These are phyloP conservation scores for Linum tenue DNA, from an alignment of 345 rosid genomes.

Conservation along the genomic window DNA sequence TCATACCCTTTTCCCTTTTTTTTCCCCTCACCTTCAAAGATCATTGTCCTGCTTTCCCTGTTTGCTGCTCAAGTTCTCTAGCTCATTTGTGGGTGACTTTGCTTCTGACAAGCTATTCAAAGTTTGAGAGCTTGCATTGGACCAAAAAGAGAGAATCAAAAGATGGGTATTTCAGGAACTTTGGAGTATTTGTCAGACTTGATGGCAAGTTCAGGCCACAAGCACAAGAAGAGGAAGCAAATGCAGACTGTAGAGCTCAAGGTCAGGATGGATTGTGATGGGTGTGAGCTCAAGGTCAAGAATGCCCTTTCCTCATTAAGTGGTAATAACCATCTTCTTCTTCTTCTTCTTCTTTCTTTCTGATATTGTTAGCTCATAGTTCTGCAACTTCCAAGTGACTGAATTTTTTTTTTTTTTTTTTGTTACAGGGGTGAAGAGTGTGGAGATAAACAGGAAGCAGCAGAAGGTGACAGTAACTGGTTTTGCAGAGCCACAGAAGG, in stretches of 20 bases:
- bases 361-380: not conserved
- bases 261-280: constrained; percentile 98
- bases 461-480: constrained; percentile 87
- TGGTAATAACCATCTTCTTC: constrained; percentile 29
- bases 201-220: constrained; percentile 46
- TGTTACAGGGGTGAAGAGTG: constrained; percentile 63
- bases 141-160: not conserved
- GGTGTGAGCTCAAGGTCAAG: constrained; percentile 92
- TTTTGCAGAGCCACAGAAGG: constrained; percentile 65
- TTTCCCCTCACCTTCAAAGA: no score
- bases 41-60: no score
- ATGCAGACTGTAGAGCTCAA: constrained; percentile 82
- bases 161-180: constrained; percentile 86
- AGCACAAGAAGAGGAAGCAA: constrained; percentile 49
- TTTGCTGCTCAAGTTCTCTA: no score
- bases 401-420: not conserved
- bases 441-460: constrained; percentile 82
- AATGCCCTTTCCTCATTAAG: constrained; percentile 70
- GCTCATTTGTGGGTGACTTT: no score
- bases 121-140: no score
- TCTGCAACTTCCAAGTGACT: not conserved
- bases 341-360: not conserved
- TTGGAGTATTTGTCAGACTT: constrained; percentile 70
- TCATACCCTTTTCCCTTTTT: no score
- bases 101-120: no score